These are phyloP conservation scores for Byssoonygena ceratinophila DNA, from an alignment of 2,329 filamentous ascomycete genomes.

Conservation along the genomic window DNA sequence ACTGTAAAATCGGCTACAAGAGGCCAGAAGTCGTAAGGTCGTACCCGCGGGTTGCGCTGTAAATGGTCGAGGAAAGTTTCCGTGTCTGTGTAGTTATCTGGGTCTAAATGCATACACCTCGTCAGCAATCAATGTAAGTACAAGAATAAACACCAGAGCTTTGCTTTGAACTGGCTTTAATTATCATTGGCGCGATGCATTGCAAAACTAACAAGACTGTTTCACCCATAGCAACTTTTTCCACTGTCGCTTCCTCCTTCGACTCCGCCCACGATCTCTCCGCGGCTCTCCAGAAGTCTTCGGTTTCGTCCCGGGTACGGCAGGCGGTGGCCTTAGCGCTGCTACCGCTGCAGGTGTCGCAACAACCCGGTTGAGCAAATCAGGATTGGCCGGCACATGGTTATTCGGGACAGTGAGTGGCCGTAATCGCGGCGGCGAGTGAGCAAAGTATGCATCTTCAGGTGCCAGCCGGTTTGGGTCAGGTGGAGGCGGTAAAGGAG, in stretches of 20 bases:
- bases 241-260: slow-evolving; percentile 63
- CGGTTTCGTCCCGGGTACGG: slow-evolving; percentile 29
- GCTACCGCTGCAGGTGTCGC: slow-evolving; percentile 34
- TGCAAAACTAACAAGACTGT: slow-evolving; percentile 66
- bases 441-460: slow-evolving; percentile 65
- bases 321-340: slow-evolving; percentile 34
- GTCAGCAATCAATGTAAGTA: too few relatives aligned
- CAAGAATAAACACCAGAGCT: too few relatives aligned
- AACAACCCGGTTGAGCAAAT: slow-evolving; percentile 31
- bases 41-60: slow-evolving; percentile 82
- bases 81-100: slow-evolving; percentile 98
- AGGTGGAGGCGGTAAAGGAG: slow-evolving; percentile 28
- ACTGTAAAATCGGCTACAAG: slow-evolving; percentile 90
- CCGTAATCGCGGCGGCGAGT: slow-evolving; percentile 49
- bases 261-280: slow-evolving; percentile 48
- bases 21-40: slow-evolving; percentile 97
- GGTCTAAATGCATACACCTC: too few relatives aligned
- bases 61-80: slow-evolving; percentile 93
- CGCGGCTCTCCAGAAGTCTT: slow-evolving; percentile 35
- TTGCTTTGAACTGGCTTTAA: too few relatives aligned
- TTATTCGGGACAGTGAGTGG: slow-evolving; percentile 22
- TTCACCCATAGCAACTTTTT: slow-evolving; percentile 98
- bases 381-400: slow-evolving; percentile 28
- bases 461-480: slow-evolving; percentile 65
- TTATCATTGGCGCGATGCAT: too few relatives aligned